Evolutionary conservation across 768 basidiomycete species (phyloP).

Genomic region (Termitomyces sp.): DNA sequence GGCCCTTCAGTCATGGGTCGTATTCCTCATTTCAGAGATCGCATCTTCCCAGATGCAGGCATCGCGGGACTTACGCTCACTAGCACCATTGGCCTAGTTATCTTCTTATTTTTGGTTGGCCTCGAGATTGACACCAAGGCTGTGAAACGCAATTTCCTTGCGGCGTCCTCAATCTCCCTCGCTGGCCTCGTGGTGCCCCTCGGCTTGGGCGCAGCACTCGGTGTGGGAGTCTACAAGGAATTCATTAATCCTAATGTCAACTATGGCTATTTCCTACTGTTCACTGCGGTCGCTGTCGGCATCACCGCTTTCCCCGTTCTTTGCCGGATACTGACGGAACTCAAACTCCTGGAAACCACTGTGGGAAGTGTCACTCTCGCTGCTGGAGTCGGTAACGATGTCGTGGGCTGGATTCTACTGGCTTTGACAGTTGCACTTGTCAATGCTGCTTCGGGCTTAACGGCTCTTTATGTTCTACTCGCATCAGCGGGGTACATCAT

Average conservation of each 20-base stretch:
- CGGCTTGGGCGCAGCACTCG: slow-evolving; percentile 70
- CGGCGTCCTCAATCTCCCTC: slow-evolving; percentile 53
- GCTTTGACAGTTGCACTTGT: slow-evolving; percentile 80
- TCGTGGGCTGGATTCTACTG: slow-evolving; percentile 74
- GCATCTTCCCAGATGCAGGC: slow-evolving; percentile 51
- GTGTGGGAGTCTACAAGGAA: slow-evolving; percentile 67
- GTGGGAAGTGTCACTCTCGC: slow-evolving; percentile 80
- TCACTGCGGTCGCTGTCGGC: slow-evolving; percentile 77
- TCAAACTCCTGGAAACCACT: slow-evolving; percentile 74
- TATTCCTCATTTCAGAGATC: slow-evolving; percentile 62
- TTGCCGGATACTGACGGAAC: slow-evolving; percentile 79
- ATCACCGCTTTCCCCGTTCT: slow-evolving; percentile 82
- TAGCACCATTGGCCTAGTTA: slow-evolving; percentile 66
- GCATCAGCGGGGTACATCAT: slow-evolving; percentile 56
- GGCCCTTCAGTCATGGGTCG: slow-evolving; percentile 76
- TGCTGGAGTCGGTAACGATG: slow-evolving; percentile 76
- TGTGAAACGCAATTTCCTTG: slow-evolving; percentile 54
- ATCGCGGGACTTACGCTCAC: slow-evolving; percentile 63
- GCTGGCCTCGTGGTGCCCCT: slow-evolving; percentile 75
- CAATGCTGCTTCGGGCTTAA: slow-evolving; percentile 65
- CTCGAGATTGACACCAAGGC: slow-evolving; percentile 76
- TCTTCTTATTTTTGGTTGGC: slow-evolving; percentile 84
- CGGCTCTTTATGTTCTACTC: slow-evolving; percentile 77
- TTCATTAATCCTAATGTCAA: slow-evolving; percentile 55
- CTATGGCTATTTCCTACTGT: slow-evolving; percentile 85